Conservation (phyloP, 257 asterid genomes). For the Solanum sejunctum region DNA sequence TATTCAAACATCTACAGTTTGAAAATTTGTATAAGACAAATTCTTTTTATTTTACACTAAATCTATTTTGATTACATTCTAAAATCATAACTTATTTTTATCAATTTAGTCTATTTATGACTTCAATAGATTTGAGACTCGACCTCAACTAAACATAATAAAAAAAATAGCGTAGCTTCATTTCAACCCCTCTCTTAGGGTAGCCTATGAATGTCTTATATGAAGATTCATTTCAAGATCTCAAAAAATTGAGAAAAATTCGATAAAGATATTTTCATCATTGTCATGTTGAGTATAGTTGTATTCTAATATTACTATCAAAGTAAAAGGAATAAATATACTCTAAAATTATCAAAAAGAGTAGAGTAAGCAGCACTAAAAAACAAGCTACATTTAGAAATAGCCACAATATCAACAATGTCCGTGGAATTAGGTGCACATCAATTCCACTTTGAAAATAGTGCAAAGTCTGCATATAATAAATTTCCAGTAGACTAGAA, state of each 20-base stretch:
- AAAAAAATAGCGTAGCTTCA: neutral
- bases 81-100: no score
- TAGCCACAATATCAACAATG: constrained; percentile 20
- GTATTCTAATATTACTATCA: constrained; percentile 26
- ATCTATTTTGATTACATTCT: no score
- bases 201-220: neutral
- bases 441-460: constrained; percentile 7
- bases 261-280: constrained; percentile 7
- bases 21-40: no score
- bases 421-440: constrained; percentile 31
- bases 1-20: no score
- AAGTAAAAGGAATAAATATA: constrained; percentile 8
- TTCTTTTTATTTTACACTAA: no score
- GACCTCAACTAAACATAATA: neutral
- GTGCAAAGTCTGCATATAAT: neutral
- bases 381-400: constrained; percentile 14
- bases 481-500: neutral
- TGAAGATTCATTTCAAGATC: neutral
- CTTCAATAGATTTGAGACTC: no score
- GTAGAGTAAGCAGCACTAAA: neutral
- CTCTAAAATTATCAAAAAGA: neutral
- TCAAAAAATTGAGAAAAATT: neutral
- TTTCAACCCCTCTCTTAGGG: neutral
- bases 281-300: constrained; percentile 3
- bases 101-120: no score